A percentile compares a stretch with the other conserved stretches of the same genome.
These are phyloP conservation scores for Saturnispora mendoncae DNA, from an alignment of 805 yeast species.

Conservation along the genomic window DNA sequence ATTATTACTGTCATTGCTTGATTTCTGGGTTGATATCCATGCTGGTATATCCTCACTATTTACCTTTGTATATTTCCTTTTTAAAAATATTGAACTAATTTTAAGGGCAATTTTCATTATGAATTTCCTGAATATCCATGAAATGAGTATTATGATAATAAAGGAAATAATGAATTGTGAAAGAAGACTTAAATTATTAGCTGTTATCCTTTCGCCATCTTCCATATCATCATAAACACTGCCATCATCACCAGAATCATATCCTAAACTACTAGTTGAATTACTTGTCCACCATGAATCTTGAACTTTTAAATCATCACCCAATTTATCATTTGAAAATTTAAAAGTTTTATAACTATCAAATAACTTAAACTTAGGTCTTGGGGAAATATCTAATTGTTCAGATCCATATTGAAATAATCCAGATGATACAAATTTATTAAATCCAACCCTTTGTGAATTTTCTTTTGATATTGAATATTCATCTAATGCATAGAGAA, in stretches of 20 bases:
- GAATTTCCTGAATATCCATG: background rate
- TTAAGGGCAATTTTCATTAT: background rate
- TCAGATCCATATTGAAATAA: constrained; percentile 49
- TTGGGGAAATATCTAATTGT: constrained; percentile 27
- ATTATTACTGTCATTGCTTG: too few relatives aligned
- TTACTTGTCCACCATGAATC: constrained; percentile 25
- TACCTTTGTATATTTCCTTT: background rate
- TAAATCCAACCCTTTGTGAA: constrained; percentile 33
- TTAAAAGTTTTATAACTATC: constrained; percentile 15
- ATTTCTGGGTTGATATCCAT: too few relatives aligned
- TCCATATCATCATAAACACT: constrained; percentile 21
- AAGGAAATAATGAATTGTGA: background rate
- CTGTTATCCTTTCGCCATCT: constrained; percentile 33
- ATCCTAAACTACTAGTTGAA: background rate
- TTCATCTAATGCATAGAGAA: constrained; percentile 53
- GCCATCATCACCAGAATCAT: constrained; percentile 1
- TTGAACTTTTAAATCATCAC: background rate
- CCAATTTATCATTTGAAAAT: constrained; percentile 3
- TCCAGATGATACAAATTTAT: constrained; percentile 39
- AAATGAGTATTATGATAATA: background rate
- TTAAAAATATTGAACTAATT: too few relatives aligned
- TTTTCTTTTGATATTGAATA: constrained; percentile 18
- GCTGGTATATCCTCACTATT: background rate
- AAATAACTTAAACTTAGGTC: constrained; percentile 35
- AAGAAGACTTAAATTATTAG: constrained; percentile 33